Evolutionary conservation across 768 basidiomycete genomes (phyloP), one percentile per base, ranked within the genome.

Genomic region (Russula dissimulans): DNA sequence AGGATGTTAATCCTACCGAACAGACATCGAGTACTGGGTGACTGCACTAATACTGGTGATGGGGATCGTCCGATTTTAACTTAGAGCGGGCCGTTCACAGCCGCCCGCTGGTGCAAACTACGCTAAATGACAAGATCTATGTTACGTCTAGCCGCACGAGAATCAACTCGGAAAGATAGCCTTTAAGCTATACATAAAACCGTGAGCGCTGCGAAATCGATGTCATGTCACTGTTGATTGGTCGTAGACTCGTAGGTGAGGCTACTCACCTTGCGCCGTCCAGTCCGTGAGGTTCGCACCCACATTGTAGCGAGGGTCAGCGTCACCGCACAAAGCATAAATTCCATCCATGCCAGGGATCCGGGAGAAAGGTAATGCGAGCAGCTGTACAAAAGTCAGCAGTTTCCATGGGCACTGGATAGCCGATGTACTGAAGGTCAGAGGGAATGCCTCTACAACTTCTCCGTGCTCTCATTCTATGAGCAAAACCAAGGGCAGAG

Each of bases 331-430:
- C 84, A 85, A 18, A 91, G 69, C 7, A 77, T 79, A 62, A 89
- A 84, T 64, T 88, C 86, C 52, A 84, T 81, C 88, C 89, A 90
- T 5, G 86, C 87, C 15, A 90, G 69, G 1, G 84, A 84, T 70
- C 87, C 85, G 7, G 89, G 83, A 5, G 87, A 87, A 62, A 89
- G 73, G 2, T 81, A 81, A 69, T 89, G 83, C 64, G 85, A 78
- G 72, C 89, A 91, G 65, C 82, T 86, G 41, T 32, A 14, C 29
- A 34, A 41, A 22, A 31, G 51, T 60, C 32, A 55, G 59, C n/a
- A 12, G 7, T 14, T 43, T 12, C 34, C 41, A 14, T 3, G 2
- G 31, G 47, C n/a, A 55, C 12, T 17, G 49, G 41, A 45, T 7
- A 32, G 31, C 7, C 38, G 15, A 60, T 38, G 11, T 55, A 55